phyloP scores from a whole-genome alignment of 1,284 basidiomycete species.

The Rhodotorula sp. region DNA sequence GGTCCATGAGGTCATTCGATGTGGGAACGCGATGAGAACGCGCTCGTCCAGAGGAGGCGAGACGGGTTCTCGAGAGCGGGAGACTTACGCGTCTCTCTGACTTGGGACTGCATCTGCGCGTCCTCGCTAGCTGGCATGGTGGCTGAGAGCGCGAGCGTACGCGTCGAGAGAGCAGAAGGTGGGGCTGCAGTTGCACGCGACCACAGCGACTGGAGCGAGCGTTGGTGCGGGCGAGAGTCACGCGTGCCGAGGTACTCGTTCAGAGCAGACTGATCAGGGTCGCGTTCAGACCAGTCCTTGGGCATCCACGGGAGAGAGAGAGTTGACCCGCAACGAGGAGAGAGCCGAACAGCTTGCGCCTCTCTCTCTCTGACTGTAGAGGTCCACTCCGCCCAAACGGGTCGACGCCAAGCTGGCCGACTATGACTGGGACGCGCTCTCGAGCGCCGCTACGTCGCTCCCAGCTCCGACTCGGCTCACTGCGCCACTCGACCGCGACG shows the following conservation, averaged over 20 bases:
- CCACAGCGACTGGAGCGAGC: constrained; percentile 2
- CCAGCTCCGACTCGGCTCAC: constrained; percentile 5
- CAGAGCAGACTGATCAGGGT: constrained; percentile 14
- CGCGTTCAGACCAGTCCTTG: background rate
- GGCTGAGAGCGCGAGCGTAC: background rate
- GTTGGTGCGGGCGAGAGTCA: constrained; percentile 22
- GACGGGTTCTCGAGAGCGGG: too few relatives aligned
- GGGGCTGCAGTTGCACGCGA: background rate
- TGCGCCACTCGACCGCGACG: constrained; percentile 7
- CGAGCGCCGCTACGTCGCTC: background rate
- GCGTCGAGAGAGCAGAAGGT: background rate
- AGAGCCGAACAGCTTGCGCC: too few relatives aligned
- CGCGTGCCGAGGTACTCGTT: constrained; percentile 18
- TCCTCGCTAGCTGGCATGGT: background rate
- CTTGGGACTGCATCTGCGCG: background rate
- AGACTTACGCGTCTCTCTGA: background rate
- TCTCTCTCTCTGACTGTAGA: too few relatives aligned
- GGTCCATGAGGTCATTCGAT: too few relatives aligned
- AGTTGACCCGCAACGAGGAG: too few relatives aligned
- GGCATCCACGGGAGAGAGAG: background rate
- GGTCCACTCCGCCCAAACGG: too few relatives aligned
- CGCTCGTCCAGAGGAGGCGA: background rate
- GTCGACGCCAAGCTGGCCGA: background rate
- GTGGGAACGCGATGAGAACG: background rate
- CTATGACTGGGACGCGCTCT: constrained; percentile 14